Base-by-base conservation (phyloP, 768 basidiomycete species). In the Lactarius indigo region DNA sequence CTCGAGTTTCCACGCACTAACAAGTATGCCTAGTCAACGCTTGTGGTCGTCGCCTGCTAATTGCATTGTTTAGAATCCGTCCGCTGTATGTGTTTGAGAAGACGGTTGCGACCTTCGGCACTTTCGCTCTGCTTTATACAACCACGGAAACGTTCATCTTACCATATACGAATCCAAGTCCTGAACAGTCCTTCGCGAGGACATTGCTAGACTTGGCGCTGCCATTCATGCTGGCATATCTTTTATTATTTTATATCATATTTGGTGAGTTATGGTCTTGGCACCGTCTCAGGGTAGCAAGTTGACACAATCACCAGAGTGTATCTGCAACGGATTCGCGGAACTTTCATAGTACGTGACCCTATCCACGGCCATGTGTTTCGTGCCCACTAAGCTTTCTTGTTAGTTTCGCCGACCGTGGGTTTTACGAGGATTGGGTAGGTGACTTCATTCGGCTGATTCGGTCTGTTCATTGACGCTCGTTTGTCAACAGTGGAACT, bases 351-450 rank as follows among this genome's bases (percentile, higher is more conserved):
- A 85, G 93, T 94, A 71, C 74, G 87, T 75, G 5, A 12, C 26
- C 41, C 41, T 31, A 15, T n/a, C 18, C 18, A 57, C 20, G 39
- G 9, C 31, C 31, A n/a, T 64, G 4, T 20, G 13, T 50, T 20
- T 31, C 7, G 26, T 20, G 42, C 13, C 54, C 41, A 31, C 56
- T 63, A 15, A 57, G 17, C 2, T 20, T n/a, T 41, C 54, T 56
- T 44, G 64, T 52, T 69, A 94, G 92, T 75, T 99, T 99, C 74
- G 93, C 94, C n/a, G 96, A 99, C 75, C 83, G 96, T 56, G 90
- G 94, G 70, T 99, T 98, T 76, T 99, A 98, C 74, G 92, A 95
- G 77, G 96, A 97, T 75, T 98, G 96, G 93, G 89, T 90, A 76
- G 31, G 79, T 73, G 35, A 47, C 56, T 1, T 37, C 35, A 3